Evolutionary conservation across 208 protist genomes (phyloP).

Genomic region (Leishmania martiniquensis): DNA sequence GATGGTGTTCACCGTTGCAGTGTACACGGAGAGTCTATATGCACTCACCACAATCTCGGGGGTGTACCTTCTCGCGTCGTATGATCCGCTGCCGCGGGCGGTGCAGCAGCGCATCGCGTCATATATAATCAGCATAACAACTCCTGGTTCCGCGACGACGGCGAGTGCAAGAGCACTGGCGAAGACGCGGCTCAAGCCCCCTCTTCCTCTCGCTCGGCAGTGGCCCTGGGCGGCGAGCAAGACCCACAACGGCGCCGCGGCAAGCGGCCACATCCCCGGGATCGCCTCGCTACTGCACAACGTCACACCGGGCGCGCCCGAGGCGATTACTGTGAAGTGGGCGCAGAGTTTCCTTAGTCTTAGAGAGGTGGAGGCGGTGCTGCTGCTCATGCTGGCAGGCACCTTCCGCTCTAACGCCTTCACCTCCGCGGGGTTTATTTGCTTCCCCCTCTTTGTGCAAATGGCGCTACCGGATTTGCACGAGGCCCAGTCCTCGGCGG

Average conservation of each 20-base stretch:
- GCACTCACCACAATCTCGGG: conserved; percentile 56
- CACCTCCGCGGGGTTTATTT: conserved; percentile 55
- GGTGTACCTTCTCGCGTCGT: conserved; percentile 52
- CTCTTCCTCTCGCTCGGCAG: conserved; percentile 2
- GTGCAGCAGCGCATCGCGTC: conserved; percentile 24
- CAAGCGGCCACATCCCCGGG: background rate
- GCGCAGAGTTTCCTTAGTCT: conserved; percentile 12
- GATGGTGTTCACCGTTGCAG: conserved; percentile 68
- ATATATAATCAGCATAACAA: background rate
- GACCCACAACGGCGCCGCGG: background rate
- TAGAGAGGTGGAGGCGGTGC: conserved; percentile 36
- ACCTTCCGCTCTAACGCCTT: conserved; percentile 71
- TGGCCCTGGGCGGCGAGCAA: background rate
- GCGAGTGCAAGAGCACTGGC: background rate
- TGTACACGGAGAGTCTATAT: conserved; percentile 86
- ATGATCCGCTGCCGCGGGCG: conserved; percentile 25
- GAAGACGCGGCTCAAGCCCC: background rate
- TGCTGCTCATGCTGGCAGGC: conserved; percentile 54
- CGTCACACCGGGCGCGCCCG: background rate
- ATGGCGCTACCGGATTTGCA: conserved; percentile 19
- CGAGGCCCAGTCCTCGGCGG: conserved; percentile 20
- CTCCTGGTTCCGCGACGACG: background rate
- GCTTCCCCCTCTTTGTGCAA: conserved; percentile 69
- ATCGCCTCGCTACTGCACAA: conserved; percentile 6
- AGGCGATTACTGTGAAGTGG: conserved; percentile 18